A percentile compares a stretch with the other conserved stretches of the same genome.
Evolutionary conservation across 768 basidiomycete species (phyloP).

Genomic region (Thelephora ganbajun): DNA sequence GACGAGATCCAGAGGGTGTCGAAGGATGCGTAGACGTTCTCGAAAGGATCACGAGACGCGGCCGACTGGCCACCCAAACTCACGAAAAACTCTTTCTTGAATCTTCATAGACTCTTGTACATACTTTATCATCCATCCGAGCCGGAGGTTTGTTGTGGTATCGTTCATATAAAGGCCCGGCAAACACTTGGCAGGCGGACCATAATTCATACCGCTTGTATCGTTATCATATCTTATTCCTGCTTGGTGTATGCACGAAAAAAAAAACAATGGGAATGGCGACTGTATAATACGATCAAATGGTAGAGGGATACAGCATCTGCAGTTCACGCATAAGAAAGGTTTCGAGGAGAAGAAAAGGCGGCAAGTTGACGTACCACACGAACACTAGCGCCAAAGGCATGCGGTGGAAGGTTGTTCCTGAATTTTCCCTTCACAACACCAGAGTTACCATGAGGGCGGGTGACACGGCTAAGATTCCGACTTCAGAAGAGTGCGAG

Average conservation of each 20-base stretch:
- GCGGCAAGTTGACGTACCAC: conserved; percentile 43
- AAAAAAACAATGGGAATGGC: too few relatives aligned
- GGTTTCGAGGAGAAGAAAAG: background rate
- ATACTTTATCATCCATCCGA: too few relatives aligned
- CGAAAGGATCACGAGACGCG: conserved; percentile 16
- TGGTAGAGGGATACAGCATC: conserved; percentile 90
- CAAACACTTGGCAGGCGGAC: too few relatives aligned
- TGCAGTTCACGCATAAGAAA: conserved; percentile 16
- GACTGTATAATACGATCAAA: conserved; percentile 30
- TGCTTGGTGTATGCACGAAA: too few relatives aligned
- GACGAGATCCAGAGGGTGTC: conserved; percentile 55
- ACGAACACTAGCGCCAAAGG: conserved; percentile 87
- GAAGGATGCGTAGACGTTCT: conserved; percentile 29
- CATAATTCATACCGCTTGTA: too few relatives aligned
- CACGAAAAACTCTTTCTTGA: too few relatives aligned
- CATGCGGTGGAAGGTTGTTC: conserved; percentile 86
- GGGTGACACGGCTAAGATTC: conserved; percentile 62
- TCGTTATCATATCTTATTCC: too few relatives aligned
- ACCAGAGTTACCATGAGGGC: conserved; percentile 88
- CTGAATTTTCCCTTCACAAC: conserved; percentile 96
- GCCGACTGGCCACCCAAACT: too few relatives aligned
- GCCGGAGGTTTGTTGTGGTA: too few relatives aligned
- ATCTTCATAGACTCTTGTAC: too few relatives aligned
- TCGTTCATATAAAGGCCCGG: too few relatives aligned
- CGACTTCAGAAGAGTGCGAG: background rate